phyloP scores from a whole-genome alignment of 2,329 filamentous ascomycete species.

The Leptodontidium sp. region DNA sequence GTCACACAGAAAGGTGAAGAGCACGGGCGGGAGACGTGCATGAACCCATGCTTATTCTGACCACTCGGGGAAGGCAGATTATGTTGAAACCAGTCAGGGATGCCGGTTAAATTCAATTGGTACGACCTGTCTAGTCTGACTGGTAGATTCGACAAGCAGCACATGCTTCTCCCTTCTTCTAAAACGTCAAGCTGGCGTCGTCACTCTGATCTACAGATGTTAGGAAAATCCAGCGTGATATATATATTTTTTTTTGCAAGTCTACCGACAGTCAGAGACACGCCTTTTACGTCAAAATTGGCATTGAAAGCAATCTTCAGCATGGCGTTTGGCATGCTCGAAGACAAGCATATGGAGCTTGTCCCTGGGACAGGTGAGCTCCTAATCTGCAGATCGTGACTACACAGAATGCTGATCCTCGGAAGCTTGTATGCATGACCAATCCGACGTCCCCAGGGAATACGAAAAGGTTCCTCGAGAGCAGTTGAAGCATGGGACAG shows the following conservation, averaged over 20 bases:
- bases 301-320: too few species aligned
- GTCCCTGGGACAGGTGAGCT: constrained; percentile 58
- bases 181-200: background rate
- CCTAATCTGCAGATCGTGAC: background rate
- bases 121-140: too few species aligned
- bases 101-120: background rate
- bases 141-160: background rate
- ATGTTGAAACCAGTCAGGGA: background rate
- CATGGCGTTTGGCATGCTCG: constrained; percentile 46
- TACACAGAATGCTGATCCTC: constrained; percentile 3
- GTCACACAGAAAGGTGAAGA: background rate
- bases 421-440: constrained; percentile 55
- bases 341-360: constrained; percentile 51
- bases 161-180: constrained; percentile 51
- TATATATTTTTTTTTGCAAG: too few species aligned
- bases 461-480: constrained; percentile 53
- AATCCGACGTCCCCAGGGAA: constrained; percentile 55
- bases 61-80: background rate
- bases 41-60: background rate
- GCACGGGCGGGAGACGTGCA: background rate
- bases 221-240: constrained; percentile 47
- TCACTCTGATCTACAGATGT: background rate
- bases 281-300: too few species aligned
- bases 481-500: constrained; percentile 41
- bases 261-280: too few species aligned